Conservation (phyloP, 768 basidiomycete species). For the Sarcomyxa edulis region DNA sequence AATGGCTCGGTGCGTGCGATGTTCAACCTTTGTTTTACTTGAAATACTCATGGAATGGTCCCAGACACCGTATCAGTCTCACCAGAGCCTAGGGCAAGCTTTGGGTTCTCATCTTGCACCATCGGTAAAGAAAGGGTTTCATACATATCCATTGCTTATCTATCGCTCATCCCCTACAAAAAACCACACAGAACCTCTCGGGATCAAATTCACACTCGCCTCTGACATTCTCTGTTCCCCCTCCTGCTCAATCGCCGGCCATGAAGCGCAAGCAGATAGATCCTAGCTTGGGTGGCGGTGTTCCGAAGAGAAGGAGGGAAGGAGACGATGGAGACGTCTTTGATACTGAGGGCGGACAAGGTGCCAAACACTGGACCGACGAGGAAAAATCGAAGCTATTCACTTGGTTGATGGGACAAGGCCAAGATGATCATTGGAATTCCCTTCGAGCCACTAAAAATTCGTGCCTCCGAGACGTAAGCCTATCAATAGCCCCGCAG, state of each 20-base stretch:
- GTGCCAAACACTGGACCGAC: constrained; percentile 83
- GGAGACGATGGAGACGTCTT: constrained; percentile 34
- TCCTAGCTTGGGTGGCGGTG: constrained; percentile 22
- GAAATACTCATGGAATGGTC: constrained; percentile 20
- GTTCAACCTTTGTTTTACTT: constrained; percentile 17
- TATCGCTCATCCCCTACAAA: constrained; percentile 19
- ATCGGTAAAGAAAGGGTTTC: no score
- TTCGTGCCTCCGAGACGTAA: constrained; percentile 74
- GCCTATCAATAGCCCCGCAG: constrained; percentile 8
- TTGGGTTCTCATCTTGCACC: constrained; percentile 47
- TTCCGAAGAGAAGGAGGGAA: constrained; percentile 43
- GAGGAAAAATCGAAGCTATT: constrained; percentile 78
- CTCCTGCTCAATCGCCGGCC: constrained; percentile 23
- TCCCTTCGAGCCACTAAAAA: constrained; percentile 76
- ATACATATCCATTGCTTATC: no score
- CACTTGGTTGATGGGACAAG: constrained; percentile 69
- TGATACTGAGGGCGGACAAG: constrained; percentile 46
- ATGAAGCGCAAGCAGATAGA: constrained; percentile 53
- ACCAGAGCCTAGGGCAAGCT: constrained; percentile 61
- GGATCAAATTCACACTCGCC: constrained; percentile 29
- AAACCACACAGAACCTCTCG: constrained; percentile 26
- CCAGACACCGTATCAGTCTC: constrained; percentile 46
- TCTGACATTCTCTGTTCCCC: constrained; percentile 28
- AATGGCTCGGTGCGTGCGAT: constrained; percentile 51
- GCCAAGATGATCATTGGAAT: constrained; percentile 75